A percentile compares a stretch with the other conserved stretches of the same genome.
phyloP scores from a whole-genome alignment of 192 early-diverging fungal genomes.

The Backusella westeae region DNA sequence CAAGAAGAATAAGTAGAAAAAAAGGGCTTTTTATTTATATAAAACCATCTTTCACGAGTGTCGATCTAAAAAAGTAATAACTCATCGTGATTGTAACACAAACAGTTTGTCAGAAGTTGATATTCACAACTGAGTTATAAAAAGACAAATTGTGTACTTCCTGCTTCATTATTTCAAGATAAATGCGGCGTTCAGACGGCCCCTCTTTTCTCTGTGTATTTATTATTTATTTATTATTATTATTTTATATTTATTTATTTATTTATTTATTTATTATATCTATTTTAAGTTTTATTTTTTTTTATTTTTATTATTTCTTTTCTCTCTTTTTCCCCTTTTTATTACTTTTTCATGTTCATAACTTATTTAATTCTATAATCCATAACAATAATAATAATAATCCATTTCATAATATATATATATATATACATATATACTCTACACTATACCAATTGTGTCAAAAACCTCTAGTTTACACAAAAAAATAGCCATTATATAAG shows the following conservation, averaged over 20 bases:
- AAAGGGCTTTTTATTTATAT: background rate
- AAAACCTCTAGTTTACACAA: background rate
- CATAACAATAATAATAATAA: background rate
- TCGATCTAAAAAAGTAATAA: slow-evolving; percentile 1
- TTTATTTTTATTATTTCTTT: background rate
- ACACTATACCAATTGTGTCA: background rate
- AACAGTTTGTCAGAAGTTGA: background rate
- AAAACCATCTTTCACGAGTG: background rate
- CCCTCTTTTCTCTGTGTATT: background rate
- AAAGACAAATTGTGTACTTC: slow-evolving; percentile 6
- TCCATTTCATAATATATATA: background rate
- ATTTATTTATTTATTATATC: slow-evolving; percentile 4
- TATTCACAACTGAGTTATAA: slow-evolving; percentile 1
- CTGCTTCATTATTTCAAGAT: slow-evolving; percentile 1
- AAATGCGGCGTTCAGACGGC: slow-evolving; percentile 2
- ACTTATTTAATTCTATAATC: background rate
- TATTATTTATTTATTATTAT: slow-evolving; percentile 1
- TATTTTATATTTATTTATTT: slow-evolving; percentile 1
- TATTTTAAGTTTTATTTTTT: background rate
- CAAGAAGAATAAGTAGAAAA: background rate
- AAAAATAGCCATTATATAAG: background rate
- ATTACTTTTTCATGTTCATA: slow-evolving; percentile 9
- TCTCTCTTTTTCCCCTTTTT: background rate
- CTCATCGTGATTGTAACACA: background rate
- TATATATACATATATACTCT: background rate